phyloP scores from a whole-genome alignment of 164 flowering plant genomes.

The Platanus orientalis region DNA sequence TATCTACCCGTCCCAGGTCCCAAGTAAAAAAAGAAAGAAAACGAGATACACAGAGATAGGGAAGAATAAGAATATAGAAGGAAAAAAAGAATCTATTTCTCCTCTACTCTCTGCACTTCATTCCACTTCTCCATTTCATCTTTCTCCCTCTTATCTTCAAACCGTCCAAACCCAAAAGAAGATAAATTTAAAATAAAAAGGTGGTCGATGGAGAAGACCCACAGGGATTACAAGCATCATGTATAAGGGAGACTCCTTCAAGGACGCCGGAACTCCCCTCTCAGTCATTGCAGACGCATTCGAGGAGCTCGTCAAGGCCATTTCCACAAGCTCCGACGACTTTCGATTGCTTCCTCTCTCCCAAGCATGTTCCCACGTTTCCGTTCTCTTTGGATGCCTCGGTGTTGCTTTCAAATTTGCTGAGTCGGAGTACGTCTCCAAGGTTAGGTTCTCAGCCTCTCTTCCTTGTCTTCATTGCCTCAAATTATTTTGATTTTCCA shows the following conservation, averaged over 20 bases:
- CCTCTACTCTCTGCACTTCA: too few relatives aligned
- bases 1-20: too few relatives aligned
- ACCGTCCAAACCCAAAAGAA: neutral
- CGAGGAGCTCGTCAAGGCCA: constrained; percentile 41
- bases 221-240: neutral
- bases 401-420: constrained; percentile 95
- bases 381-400: constrained; percentile 68
- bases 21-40: too few relatives aligned
- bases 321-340: constrained; percentile 15
- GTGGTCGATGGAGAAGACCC: neutral
- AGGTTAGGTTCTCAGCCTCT: constrained; percentile 42
- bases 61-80: too few relatives aligned
- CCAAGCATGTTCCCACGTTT: constrained; percentile 58
- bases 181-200: neutral
- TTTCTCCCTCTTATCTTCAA: too few relatives aligned
- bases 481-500: neutral
- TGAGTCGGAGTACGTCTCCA: constrained; percentile 63
- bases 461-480: neutral
- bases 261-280: constrained; percentile 34
- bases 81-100: too few relatives aligned
- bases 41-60: too few relatives aligned
- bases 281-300: constrained; percentile 58
- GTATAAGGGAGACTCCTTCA: constrained; percentile 4
- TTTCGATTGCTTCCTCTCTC: constrained; percentile 49
- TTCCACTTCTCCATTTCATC: too few relatives aligned